Evolutionary conservation across 2,329 filamentous ascomycete species (phyloP), one percentile per base, ranked within the genome.

Genomic region (Fusarium chuoi): DNA sequence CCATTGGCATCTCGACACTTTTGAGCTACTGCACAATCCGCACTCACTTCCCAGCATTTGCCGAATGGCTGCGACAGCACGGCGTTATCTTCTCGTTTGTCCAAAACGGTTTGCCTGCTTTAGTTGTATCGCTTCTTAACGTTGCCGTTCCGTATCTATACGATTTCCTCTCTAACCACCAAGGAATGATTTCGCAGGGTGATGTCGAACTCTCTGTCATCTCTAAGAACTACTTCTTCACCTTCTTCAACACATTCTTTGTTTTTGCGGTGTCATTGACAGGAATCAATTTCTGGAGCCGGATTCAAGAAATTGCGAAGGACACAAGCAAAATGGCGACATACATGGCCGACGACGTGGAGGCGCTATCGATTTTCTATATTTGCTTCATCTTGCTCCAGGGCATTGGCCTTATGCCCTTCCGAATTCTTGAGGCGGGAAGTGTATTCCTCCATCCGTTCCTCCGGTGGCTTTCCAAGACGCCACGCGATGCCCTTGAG

Each of bases 161-260:
- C 84, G 95, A 97, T 77, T 98, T 92, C 85, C 89, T 99, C 17
- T 94, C 96, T 6, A 95, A 95, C 80, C 89, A 90, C 59, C 96
- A 99, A 84, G 96, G 96, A 55, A 97, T 97, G 91, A 94, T 98
- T 58, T 98, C 96, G 1, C 94, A 95, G 77, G 94, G 94, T 49
- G 96, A 99, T 71, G 92, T 99, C 28, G 96, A 98, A 82, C 87
- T 99, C 12, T 98, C 96, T 0, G 88, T 97, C 49, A 96, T 99
- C 74, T 98, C 94, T 61, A 99, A 99, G 85, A 99, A 98, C 83
- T 99, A 98, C 84, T 98, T 98, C 87, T 99, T 99, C 81, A 95
- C 93, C 15, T 99, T 99, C 83, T 98, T 99, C 89, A 99, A 99
- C 83, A 94, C 98, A 65, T 99, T 99, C 83, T 89, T 98, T 57